A percentile compares a stretch with the other conserved stretches of the same genome.
Conservation (phyloP, 2,329 filamentous ascomycete species). For the Salinomyces thailandicus region DNA sequence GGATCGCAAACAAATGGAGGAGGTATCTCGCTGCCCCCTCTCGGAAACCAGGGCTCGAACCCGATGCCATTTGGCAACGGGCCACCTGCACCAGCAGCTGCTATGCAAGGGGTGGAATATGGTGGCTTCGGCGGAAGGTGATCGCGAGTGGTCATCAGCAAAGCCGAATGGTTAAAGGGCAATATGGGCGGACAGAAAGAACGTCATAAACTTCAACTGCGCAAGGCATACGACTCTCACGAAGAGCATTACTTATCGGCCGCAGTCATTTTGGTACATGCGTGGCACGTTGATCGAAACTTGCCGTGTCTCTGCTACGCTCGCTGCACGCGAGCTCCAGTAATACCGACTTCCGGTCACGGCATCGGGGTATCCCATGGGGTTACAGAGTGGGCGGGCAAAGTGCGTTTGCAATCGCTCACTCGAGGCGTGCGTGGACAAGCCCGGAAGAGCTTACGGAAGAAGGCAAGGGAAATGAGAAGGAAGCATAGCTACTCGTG, state of each 20-base stretch:
- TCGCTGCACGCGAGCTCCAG: no score
- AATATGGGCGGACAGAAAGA: background rate
- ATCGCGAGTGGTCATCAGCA: background rate
- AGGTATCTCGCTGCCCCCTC: slow-evolving; percentile 27
- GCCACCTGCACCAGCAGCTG: slow-evolving; percentile 23
- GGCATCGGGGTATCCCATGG: no score
- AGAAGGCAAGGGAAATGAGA: no score
- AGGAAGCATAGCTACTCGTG: no score
- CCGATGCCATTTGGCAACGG: slow-evolving; percentile 18
- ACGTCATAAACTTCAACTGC: background rate
- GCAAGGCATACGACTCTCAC: slow-evolving; percentile 2
- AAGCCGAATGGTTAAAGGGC: background rate
- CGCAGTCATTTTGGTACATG: no score
- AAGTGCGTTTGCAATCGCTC: no score
- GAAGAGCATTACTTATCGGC: slow-evolving; percentile 2
- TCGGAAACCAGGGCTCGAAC: slow-evolving; percentile 14
- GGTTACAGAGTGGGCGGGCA: no score
- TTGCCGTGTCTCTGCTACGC: no score
- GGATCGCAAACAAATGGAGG: slow-evolving; percentile 22
- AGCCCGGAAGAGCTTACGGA: no score
- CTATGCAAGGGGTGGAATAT: slow-evolving; percentile 43
- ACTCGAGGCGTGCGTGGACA: no score
- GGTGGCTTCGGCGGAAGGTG: slow-evolving; percentile 13
- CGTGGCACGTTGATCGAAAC: no score
- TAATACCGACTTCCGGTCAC: no score